Evolutionary conservation across 495 filamentous ascomycete species (phyloP), one percentile per base, ranked within the genome.

Genomic region (Mytilinidion resinicola): DNA sequence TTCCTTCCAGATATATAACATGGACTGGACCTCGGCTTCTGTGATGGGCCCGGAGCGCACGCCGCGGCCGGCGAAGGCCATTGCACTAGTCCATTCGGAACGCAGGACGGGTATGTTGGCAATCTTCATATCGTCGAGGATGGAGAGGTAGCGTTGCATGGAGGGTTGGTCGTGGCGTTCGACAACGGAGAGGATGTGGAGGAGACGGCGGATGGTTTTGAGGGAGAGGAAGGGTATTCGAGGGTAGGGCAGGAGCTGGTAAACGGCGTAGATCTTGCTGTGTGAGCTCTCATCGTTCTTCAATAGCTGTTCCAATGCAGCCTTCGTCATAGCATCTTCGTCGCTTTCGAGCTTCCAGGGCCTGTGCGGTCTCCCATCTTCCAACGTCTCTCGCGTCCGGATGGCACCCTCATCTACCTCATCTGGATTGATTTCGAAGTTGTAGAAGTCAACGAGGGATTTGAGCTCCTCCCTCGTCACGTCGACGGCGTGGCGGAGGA

Each of bases 1-100:
- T 62, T 90, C 82, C 55, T 83, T 82, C 90, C 91, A 97, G n/a
- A 93, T 72, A 35, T 84, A 77, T 15, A 97, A 80, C 1, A 90
- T 87, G 20, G 81, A 73, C 55, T 88, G 78, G 8, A 91, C 74
- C 57, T 96, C 87, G 17, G 74, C 68, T 39, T 79, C 80, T 14
- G 80, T 78, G 9, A 87, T 79, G 17, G 62, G 76, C 3, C 25
- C 25, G 25, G 25, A 30, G n/a, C 79, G 76, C 41, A 86, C 82
- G 60, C 86, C 87, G 43, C 85, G 84, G 34, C 84, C 83, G 21
- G 85, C 85, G 61, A 93, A 89, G 15, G 86, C 80, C 21, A 96
- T 85, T 21, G 91, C 90, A 36, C 78, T 83, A 46, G 85, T 93
- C 91, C 91, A 98, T 68, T 96, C 80, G 1, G 75, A 66, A 7